Percentiles rank a stretch among this genome's conserved stretches.
Conservation (phyloP, 257 asterid species). For the Paraleonurus japonicus region DNA sequence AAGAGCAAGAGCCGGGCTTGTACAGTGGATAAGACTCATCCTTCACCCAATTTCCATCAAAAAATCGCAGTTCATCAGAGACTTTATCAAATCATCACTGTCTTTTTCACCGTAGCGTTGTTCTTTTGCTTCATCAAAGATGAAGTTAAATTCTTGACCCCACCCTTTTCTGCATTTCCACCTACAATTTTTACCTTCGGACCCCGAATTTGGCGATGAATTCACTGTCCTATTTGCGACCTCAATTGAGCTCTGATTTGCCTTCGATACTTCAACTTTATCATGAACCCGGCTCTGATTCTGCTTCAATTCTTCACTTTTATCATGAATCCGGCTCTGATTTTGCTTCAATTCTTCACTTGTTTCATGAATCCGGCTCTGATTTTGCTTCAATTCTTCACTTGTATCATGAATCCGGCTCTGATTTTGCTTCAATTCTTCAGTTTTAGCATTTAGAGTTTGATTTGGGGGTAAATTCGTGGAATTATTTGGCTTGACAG, state of each 20-base stretch:
- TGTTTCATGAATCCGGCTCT: neutral
- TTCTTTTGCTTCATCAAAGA: slow-evolving; percentile 42
- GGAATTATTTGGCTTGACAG: slow-evolving; percentile 21
- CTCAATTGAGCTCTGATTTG: slow-evolving; percentile 33
- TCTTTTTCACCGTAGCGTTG: slow-evolving; percentile 31
- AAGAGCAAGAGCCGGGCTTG: slow-evolving; percentile 87
- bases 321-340: slow-evolving; percentile 3
- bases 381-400: neutral
- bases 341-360: neutral
- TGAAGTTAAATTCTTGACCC: slow-evolving; percentile 45
- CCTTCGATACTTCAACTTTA: slow-evolving; percentile 30
- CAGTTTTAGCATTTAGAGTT: neutral
- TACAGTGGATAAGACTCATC: slow-evolving; percentile 84
- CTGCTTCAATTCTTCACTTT: slow-evolving; percentile 34
- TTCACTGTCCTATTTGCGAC: slow-evolving; percentile 23
- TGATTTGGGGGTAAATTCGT: slow-evolving; percentile 29
- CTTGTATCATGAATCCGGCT: neutral
- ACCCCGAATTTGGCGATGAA: slow-evolving; percentile 27
- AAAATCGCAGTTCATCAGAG: slow-evolving; percentile 70
- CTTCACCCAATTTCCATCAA: slow-evolving; percentile 87
- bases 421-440: slow-evolving; percentile 34
- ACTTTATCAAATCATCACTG: slow-evolving; percentile 48
- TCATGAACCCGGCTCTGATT: slow-evolving; percentile 30
- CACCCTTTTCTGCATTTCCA: slow-evolving; percentile 37
- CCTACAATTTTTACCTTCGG: slow-evolving; percentile 12